Conservation (phyloP, 2,329 filamentous ascomycete genomes). For the Tolypocladium ophioglossoides region DNA sequence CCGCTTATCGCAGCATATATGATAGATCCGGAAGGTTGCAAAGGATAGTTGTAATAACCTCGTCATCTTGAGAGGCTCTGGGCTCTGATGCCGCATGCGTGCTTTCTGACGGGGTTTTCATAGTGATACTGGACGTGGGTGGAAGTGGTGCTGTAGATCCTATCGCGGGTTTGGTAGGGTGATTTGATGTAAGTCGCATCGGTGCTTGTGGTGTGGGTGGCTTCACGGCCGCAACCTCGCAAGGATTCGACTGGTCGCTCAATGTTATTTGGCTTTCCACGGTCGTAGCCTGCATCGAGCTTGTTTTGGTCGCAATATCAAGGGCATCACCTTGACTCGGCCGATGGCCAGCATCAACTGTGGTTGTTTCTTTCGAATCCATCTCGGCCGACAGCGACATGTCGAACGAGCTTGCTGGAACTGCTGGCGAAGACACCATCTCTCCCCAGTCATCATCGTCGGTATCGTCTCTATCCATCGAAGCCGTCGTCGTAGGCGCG, state of each 20-base stretch:
- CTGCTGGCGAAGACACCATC: constrained; percentile 35
- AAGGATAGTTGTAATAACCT: constrained; percentile 23
- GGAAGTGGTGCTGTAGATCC: not conserved
- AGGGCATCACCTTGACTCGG: not conserved
- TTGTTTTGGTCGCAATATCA: not conserved
- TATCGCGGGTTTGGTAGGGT: not conserved
- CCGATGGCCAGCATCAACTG: not conserved
- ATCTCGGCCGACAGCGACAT: not conserved
- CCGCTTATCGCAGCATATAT: constrained; percentile 30
- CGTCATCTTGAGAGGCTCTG: constrained; percentile 13
- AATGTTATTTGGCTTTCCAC: not conserved
- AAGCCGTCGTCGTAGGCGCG: not conserved
- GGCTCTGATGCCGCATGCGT: not conserved
- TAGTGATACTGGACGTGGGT: not conserved
- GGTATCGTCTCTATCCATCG: constrained; percentile 12
- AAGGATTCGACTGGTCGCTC: not conserved
- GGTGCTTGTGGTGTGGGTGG: not conserved
- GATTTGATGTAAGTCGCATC: not conserved
- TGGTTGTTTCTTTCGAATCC: not conserved
- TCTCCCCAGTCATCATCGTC: constrained; percentile 50
- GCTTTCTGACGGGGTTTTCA: no score
- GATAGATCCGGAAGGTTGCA: constrained; percentile 31
- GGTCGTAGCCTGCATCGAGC: not conserved
- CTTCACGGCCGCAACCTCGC: not conserved
- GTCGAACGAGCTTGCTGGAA: not conserved